phyloP scores from a whole-genome alignment of 2,329 filamentous ascomycete species.

The Tolypocladium tundrense region DNA sequence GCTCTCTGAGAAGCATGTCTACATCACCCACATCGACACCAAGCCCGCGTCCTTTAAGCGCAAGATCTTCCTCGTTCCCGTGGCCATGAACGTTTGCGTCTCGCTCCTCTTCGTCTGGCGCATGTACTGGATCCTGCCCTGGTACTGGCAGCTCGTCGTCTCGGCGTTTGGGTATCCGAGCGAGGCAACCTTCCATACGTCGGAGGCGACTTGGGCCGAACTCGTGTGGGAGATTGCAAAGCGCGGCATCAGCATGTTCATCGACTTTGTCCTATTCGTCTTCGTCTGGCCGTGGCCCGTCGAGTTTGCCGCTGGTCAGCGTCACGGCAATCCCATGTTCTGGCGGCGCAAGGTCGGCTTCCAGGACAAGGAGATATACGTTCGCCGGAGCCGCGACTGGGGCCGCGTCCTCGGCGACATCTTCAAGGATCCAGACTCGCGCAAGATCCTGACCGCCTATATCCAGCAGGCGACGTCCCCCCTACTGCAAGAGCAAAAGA shows the following conservation, averaged over 20 bases:
- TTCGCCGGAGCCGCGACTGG: conserved; percentile 69
- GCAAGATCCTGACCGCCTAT: conserved; percentile 48
- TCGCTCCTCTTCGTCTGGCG: conserved; percentile 56
- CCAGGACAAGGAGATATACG: conserved; percentile 67
- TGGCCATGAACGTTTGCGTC: conserved; percentile 64
- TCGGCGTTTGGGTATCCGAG: conserved; percentile 57
- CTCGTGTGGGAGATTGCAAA: conserved; percentile 46
- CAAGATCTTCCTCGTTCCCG: conserved; percentile 72
- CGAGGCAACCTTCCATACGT: conserved; percentile 53
- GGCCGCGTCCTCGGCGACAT: conserved; percentile 48
- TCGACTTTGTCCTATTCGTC: conserved; percentile 62
- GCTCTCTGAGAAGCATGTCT: conserved; percentile 61
- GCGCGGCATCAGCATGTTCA: conserved; percentile 55
- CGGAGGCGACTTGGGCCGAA: conserved; percentile 43
- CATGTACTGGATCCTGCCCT: conserved; percentile 56
- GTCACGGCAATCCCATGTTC: conserved; percentile 48
- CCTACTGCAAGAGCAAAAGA: conserved; percentile 61
- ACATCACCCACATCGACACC: conserved; percentile 74
- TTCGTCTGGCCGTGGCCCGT: conserved; percentile 66
- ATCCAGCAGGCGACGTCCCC: conserved; percentile 61
- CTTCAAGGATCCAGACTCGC: conserved; percentile 38
- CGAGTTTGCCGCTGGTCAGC: conserved; percentile 55
- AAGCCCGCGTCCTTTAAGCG: conserved; percentile 63
- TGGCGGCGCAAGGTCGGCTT: conserved; percentile 76
- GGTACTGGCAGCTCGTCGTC: conserved; percentile 59